Conservation (phyloP, 2,329 filamentous ascomycete genomes). For the Sclerotinia glacialis region DNA sequence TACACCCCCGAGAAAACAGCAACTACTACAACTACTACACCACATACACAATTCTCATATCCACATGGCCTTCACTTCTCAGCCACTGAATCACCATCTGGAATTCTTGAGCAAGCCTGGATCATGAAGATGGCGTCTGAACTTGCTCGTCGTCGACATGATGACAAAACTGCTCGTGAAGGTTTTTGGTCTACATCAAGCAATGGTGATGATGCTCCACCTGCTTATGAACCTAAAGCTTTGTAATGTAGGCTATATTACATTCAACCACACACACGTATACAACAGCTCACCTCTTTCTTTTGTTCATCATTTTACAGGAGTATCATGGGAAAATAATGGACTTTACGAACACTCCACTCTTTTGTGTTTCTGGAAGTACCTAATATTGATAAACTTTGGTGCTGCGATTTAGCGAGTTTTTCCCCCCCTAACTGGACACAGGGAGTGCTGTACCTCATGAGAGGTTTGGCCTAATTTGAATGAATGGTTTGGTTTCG, state of each 20-base stretch:
- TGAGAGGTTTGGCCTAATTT: constrained; percentile 18
- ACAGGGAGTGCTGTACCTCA: constrained; percentile 15
- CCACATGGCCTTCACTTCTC: constrained; percentile 28
- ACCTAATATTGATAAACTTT: constrained; percentile 15
- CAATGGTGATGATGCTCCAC: constrained; percentile 52
- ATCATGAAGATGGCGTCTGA: constrained; percentile 92
- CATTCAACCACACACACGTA: not conserved
- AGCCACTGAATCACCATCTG: constrained; percentile 28
- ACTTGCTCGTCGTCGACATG: constrained; percentile 81
- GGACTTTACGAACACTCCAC: constrained; percentile 22
- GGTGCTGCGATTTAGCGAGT: constrained; percentile 19
- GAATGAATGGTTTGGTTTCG: not conserved
- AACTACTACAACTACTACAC: constrained; percentile 8
- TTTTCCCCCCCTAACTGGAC: constrained; percentile 4
- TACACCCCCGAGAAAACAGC: constrained; percentile 31
- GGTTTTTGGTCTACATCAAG: constrained; percentile 44
- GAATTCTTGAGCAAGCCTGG: constrained; percentile 62
- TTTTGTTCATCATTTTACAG: not conserved
- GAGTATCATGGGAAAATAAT: constrained; percentile 8
- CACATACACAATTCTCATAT: constrained; percentile 22
- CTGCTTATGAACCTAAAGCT: constrained; percentile 53
- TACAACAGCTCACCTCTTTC: constrained; percentile 8
- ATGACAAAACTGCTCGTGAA: constrained; percentile 64
- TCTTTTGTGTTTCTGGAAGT: constrained; percentile 22
- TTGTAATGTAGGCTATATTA: constrained; percentile 22